These are phyloP conservation scores for Schizophyllum amplum DNA, from an alignment of 1,284 basidiomycete genomes.

Conservation along the genomic window DNA sequence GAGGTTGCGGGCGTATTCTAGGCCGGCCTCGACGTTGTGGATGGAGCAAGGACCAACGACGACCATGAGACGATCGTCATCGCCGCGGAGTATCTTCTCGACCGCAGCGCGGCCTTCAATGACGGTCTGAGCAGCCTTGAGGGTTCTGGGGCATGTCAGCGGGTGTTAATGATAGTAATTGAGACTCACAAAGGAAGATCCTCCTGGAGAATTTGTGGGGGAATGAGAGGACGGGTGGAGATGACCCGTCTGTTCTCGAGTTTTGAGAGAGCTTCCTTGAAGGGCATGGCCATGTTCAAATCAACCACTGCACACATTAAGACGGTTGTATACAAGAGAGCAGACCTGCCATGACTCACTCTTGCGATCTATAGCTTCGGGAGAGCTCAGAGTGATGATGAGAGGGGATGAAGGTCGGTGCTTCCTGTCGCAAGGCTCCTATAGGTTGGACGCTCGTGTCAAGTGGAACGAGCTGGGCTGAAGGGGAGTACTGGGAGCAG, in stretches of 20 bases:
- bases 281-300: slow-evolving; percentile 50
- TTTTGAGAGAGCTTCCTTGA: slow-evolving; percentile 69
- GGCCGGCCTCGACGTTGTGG: slow-evolving; percentile 77
- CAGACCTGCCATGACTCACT: background rate
- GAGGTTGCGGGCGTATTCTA: slow-evolving; percentile 79
- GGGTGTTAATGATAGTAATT: slow-evolving; percentile 5
- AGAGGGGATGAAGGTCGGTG: background rate
- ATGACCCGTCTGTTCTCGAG: slow-evolving; percentile 87
- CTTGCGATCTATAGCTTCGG: background rate
- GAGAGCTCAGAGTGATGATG: background rate
- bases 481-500: too few species aligned
- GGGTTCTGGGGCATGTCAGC: slow-evolving; percentile 36
- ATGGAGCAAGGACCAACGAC: slow-evolving; percentile 92
- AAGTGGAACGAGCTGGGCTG: too few species aligned
- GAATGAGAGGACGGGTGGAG: slow-evolving; percentile 80
- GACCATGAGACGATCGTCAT: slow-evolving; percentile 85
- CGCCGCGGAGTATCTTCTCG: slow-evolving; percentile 74
- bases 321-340: slow-evolving; percentile 1
- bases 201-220: slow-evolving; percentile 88
- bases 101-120: slow-evolving; percentile 75
- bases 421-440: too few species aligned
- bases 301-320: slow-evolving; percentile 19
- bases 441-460: too few species aligned
- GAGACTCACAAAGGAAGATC: slow-evolving; percentile 65
- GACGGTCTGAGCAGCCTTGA: slow-evolving; percentile 73